phyloP scores from a whole-genome alignment of 2,329 filamentous ascomycete species.

The Sphaerostilbella broomeana region DNA sequence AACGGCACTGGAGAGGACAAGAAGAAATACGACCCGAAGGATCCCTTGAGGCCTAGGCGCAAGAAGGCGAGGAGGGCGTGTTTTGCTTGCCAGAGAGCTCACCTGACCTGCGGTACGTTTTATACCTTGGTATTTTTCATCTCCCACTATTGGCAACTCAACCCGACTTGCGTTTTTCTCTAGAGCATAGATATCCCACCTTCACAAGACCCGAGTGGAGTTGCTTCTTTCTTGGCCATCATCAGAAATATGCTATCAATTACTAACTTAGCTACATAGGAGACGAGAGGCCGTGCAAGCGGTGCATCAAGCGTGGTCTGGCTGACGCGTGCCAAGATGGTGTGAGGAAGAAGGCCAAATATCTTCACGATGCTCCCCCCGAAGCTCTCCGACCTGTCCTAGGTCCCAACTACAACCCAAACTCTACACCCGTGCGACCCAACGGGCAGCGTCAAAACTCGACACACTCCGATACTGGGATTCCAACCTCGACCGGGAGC shows the following conservation, averaged over 20 bases:
- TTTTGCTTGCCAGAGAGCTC: constrained; percentile 92
- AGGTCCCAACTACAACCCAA: constrained; percentile 61
- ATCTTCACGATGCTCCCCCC: constrained; percentile 90
- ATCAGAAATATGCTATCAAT: background rate
- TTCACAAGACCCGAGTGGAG: too few species aligned
- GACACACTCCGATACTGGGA: constrained; percentile 40
- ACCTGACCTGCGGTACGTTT: constrained; percentile 93
- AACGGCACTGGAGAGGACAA: constrained; percentile 47
- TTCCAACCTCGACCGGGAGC: constrained; percentile 32
- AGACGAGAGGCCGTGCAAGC: constrained; percentile 87
- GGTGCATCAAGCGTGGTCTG: constrained; percentile 89
- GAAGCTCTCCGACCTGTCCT: constrained; percentile 85
- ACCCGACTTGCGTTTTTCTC: background rate
- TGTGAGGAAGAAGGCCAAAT: constrained; percentile 97
- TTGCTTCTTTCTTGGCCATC: too few species aligned
- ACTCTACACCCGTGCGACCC: constrained; percentile 38
- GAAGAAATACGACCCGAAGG: constrained; percentile 76
- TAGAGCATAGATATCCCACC: too few species aligned
- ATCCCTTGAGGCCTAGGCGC: constrained; percentile 78
- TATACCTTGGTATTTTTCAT: background rate
- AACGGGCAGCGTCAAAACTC: constrained; percentile 44
- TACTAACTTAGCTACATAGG: constrained; percentile 44
- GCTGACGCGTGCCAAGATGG: constrained; percentile 92
- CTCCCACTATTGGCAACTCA: background rate
- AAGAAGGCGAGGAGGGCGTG: constrained; percentile 96